phyloP scores from a whole-genome alignment of 495 filamentous ascomycete species.

The Daldinia vernicosa region DNA sequence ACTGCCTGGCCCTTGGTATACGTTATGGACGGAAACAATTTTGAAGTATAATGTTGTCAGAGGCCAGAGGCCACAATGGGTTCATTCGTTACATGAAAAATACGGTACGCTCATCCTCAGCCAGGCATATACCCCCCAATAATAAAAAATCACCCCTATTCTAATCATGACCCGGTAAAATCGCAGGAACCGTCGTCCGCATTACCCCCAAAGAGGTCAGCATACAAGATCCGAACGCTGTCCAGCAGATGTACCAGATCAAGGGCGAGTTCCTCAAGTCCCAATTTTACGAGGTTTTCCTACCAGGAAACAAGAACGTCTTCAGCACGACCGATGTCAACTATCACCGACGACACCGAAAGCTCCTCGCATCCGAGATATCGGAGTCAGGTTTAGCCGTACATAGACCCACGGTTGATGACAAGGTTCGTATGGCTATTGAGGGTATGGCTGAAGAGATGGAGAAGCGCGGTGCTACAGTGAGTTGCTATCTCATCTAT shows the following conservation, averaged over 20 bases:
- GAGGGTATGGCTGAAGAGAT: slow-evolving; percentile 42
- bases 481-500: slow-evolving; percentile 16
- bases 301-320: slow-evolving; percentile 27
- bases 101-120: slow-evolving; percentile 47
- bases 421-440: slow-evolving; percentile 39
- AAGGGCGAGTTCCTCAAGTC: slow-evolving; percentile 45
- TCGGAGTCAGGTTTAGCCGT: slow-evolving; percentile 35
- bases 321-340: slow-evolving; percentile 34
- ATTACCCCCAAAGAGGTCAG: slow-evolving; percentile 50
- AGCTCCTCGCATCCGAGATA: slow-evolving; percentile 37
- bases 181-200: slow-evolving; percentile 55
- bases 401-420: slow-evolving; percentile 31
- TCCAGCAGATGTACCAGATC: slow-evolving; percentile 53
- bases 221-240: slow-evolving; percentile 49
- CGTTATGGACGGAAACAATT: slow-evolving; percentile 50
- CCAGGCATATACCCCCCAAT: neutral
- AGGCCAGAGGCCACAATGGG: slow-evolving; percentile 48
- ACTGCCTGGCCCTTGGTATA: slow-evolving; percentile 45
- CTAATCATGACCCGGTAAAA: neutral
- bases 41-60: slow-evolving; percentile 48
- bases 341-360: slow-evolving; percentile 38
- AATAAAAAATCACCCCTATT: neutral
- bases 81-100: slow-evolving; percentile 55
- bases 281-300: slow-evolving; percentile 27
- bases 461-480: slow-evolving; percentile 30